Base-by-base conservation (phyloP, 169 alveolate genomes). In the Plasmodium relictum region DNA sequence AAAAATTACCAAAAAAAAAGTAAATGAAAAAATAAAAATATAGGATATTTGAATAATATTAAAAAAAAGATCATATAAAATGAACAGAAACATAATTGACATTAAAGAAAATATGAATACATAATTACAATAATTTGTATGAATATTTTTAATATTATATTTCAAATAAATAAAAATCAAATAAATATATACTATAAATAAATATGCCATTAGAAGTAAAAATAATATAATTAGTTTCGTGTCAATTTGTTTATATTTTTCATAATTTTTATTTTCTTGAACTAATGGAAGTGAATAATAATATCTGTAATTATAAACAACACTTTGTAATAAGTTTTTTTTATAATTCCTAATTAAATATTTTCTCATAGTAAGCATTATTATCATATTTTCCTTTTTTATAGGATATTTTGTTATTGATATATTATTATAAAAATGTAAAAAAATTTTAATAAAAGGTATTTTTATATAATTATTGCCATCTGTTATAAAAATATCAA, bases 11-110 rank as follows among this genome's bases (percentile, higher is more conserved):
- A 80, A 80, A 80, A 66, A 80, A 45, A 62, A 16, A 44, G 45
- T 59, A 80, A 66, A 80, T 45, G 52, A 42, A 4, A 52, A 26
- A 61, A 62, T 44, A 48, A 80, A 80, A 31, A 80, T 68, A 39
- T 12, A 18, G 10, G 10, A 72, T 37, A 80, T 80, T 22, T 65
- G 54, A 14, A 80, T 59, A 31, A 80, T 22, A 44, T 80, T 80
- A 66, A 66, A 80, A 68, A 52, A 80, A 18, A 80, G 45, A 52
- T 80, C 90, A 80, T 80, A 80, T 42, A 80, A 41, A 50, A 68
- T 39, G 52, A 80, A 80, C 72, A 54, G 39, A 62, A 68, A 42
- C 56, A 80, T 66, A 41, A 80, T 45, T 39, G 41, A 44, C 20
- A 62, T 70, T 37, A 80, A 69, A 31, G 85, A 80, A 66, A 80